A percentile compares a stretch with the other conserved stretches of the same genome.
phyloP scores from a whole-genome alignment of 192 early-diverging fungal genomes.

The Spizellomyces sp. region DNA sequence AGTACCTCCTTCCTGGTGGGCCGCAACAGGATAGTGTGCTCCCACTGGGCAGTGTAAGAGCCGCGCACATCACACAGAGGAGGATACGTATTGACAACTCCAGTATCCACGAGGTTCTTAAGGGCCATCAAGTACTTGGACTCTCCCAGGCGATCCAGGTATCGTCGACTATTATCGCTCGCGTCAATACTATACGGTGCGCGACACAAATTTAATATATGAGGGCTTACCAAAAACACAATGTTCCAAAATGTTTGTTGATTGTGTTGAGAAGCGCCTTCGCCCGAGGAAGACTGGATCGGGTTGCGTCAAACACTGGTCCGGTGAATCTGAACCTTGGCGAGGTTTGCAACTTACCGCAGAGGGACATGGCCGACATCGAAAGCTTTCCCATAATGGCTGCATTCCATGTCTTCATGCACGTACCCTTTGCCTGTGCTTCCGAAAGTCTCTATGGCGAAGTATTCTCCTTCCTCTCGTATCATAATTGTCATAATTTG shows the following conservation, averaged over 20 bases:
- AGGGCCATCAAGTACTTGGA: constrained; percentile 85
- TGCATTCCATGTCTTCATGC: constrained; percentile 85
- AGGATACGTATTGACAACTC: constrained; percentile 83
- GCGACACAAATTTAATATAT: too few relatives aligned
- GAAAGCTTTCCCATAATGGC: constrained; percentile 79
- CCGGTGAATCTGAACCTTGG: neutral
- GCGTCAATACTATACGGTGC: neutral
- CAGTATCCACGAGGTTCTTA: constrained; percentile 80
- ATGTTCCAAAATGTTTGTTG: constrained; percentile 88
- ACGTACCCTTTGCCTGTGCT: constrained; percentile 92
- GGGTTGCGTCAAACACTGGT: neutral
- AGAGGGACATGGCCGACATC: constrained; percentile 68
- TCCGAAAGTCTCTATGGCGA: constrained; percentile 98
- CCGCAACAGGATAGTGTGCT: constrained; percentile 90
- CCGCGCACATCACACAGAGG: constrained; percentile 86
- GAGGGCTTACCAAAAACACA: constrained; percentile 76
- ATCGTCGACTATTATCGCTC: constrained; percentile 60
- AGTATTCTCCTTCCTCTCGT: constrained; percentile 47
- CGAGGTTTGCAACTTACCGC: constrained; percentile 43
- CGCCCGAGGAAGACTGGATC: constrained; percentile 64
- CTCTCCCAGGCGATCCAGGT: constrained; percentile 93
- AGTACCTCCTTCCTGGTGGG: constrained; percentile 89
- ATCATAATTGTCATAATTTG: neutral
- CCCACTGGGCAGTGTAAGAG: constrained; percentile 93
- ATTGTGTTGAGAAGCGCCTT: constrained; percentile 79